Evolutionary conservation across 257 asterid genomes (phyloP).

Genomic region (Salvia hispanica): DNA sequence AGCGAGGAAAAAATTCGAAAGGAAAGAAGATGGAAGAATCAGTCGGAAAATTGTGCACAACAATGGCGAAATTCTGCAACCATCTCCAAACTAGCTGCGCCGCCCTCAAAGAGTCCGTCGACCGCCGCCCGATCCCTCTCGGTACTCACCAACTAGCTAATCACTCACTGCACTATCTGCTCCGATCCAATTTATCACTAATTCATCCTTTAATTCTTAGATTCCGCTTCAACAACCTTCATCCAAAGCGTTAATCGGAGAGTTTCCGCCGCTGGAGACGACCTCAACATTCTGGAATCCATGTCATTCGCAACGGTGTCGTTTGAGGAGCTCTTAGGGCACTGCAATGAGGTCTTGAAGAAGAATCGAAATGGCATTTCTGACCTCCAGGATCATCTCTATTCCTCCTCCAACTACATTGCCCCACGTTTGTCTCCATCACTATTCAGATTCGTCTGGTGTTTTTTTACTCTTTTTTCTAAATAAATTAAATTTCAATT

Average conservation of each 20-base stretch:
- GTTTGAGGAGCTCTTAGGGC: constrained; percentile 93
- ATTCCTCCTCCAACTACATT: constrained; percentile 38
- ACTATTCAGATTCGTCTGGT: constrained; percentile 1
- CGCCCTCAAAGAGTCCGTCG: constrained; percentile 77
- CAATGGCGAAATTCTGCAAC: constrained; percentile 72
- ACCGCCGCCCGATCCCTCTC: constrained; percentile 88
- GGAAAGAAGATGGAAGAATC: constrained; percentile 69
- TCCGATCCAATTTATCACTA: not conserved
- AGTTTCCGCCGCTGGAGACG: constrained; percentile 52
- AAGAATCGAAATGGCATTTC: constrained; percentile 57
- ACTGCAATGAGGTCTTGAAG: constrained; percentile 80
- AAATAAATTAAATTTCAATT: not conserved
- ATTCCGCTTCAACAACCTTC: constrained; percentile 90
- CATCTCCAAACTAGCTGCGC: constrained; percentile 69
- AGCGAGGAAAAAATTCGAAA: too few species aligned
- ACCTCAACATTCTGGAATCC: constrained; percentile 82
- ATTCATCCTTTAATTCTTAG: constrained; percentile 31
- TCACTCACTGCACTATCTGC: not conserved
- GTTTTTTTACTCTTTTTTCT: not conserved
- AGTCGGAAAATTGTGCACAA: constrained; percentile 61
- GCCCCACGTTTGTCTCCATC: constrained; percentile 41
- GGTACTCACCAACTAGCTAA: constrained; percentile 40
- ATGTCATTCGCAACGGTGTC: constrained; percentile 88
- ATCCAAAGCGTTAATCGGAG: constrained; percentile 67
- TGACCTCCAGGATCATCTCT: constrained; percentile 62